Evolutionary conservation across 2,329 filamentous ascomycete genomes (phyloP).

Genomic region (Apiospora saccharicola): DNA sequence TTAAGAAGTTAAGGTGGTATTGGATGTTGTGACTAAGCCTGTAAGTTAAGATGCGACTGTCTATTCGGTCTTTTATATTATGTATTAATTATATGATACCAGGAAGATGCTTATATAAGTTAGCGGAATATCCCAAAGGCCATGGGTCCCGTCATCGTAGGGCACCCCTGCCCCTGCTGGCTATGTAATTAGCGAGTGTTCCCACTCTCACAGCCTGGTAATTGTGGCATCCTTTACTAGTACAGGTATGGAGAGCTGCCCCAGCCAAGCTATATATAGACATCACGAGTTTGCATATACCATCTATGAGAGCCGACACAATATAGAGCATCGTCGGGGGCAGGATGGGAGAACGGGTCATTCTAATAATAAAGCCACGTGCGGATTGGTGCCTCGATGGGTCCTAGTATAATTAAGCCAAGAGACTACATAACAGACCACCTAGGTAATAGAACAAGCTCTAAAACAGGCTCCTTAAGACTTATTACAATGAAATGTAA

Average conservation of each 20-base stretch:
- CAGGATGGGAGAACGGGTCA: background rate
- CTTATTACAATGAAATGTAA: no score
- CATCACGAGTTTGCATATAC: background rate
- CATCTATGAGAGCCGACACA: background rate
- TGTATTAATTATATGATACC: background rate
- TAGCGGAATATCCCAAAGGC: background rate
- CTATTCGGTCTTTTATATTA: background rate
- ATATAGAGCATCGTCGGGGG: background rate
- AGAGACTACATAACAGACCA: no score
- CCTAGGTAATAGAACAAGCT: no score
- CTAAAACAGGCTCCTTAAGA: no score
- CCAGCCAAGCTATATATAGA: background rate
- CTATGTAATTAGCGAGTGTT: background rate
- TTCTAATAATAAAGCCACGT: slow-evolving; percentile 2
- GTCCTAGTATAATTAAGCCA: background rate
- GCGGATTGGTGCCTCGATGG: background rate
- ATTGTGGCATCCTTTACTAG: background rate
- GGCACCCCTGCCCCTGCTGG: background rate
- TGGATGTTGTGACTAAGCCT: background rate
- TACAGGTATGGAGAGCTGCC: background rate
- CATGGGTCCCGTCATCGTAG: background rate
- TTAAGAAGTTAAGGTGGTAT: background rate
- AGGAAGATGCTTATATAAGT: background rate
- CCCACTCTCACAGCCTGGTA: background rate
- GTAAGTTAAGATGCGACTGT: background rate